These are phyloP conservation scores for Sabuloglossum arenarium DNA, from an alignment of 495 filamentous ascomycete species.

Conservation along the genomic window DNA sequence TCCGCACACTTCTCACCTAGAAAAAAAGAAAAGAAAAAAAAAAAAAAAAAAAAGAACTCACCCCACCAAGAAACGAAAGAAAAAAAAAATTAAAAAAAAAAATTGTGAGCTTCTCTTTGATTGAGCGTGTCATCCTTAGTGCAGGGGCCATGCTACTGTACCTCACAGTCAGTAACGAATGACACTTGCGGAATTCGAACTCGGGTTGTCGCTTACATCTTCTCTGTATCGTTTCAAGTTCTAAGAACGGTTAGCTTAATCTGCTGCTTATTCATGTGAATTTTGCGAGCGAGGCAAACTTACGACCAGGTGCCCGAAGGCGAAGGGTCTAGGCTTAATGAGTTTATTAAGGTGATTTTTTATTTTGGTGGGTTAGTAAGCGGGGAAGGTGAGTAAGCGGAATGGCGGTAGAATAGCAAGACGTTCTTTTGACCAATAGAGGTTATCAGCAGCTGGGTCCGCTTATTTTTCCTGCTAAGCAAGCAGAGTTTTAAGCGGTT, in stretches of 20 bases:
- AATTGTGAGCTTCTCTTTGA: conserved; percentile 87
- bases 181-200: not conserved
- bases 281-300: not conserved
- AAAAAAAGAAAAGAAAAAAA: too few relatives aligned
- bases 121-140: conserved; percentile 99
- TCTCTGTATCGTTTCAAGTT: conserved; percentile 40
- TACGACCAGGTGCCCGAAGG: conserved; percentile 44
- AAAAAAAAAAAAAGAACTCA: too few relatives aligned
- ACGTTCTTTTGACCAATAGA: too few relatives aligned
- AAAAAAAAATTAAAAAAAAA: conserved; percentile 27
- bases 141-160: conserved; percentile 97
- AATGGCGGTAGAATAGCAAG: too few relatives aligned
- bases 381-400: too few relatives aligned
- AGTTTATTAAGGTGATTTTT: not conserved
- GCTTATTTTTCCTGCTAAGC: too few relatives aligned
- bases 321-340: not conserved
- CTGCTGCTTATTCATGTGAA: not conserved
- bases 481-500: too few relatives aligned
- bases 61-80: too few relatives aligned
- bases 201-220: conserved; percentile 19
- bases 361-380: too few relatives aligned
- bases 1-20: too few relatives aligned
- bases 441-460: too few relatives aligned
- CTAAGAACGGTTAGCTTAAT: not conserved
- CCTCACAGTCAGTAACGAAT: not conserved